Conservation (phyloP, 192 early-diverging fungal genomes). For the Globomyces pollinis-pini region DNA sequence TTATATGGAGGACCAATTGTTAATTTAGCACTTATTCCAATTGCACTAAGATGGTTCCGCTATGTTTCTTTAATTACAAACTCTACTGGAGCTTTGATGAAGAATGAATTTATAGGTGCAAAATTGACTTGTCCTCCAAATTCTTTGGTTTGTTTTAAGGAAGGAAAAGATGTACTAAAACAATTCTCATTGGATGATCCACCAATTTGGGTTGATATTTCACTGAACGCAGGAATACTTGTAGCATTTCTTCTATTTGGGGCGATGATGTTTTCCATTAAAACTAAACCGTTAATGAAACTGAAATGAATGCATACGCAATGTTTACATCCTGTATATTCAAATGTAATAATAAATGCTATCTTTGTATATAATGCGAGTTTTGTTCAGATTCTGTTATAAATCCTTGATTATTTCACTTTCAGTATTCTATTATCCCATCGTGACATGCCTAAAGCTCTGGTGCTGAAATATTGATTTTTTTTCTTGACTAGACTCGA, state of each 20-base stretch:
- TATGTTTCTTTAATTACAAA: conserved; percentile 37
- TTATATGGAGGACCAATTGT: conserved; percentile 36
- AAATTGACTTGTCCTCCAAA: conserved; percentile 17
- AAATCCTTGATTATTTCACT: background rate
- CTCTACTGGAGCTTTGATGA: conserved; percentile 29
- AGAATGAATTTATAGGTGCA: conserved; percentile 42
- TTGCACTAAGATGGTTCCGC: conserved; percentile 27
- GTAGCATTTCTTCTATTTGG: background rate
- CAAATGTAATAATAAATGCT: no score
- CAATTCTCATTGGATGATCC: background rate
- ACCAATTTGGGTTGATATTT: conserved; percentile 5
- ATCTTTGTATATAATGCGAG: background rate
- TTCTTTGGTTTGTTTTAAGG: conserved; percentile 9
- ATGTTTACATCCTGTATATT: no score
- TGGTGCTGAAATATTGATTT: background rate
- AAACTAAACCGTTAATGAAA: background rate
- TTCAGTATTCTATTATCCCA: background rate
- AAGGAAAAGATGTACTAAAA: conserved; percentile 11
- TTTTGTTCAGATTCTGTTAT: background rate
- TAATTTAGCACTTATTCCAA: conserved; percentile 23
- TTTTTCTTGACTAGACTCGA: background rate
- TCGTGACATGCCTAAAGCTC: background rate
- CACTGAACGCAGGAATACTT: background rate
- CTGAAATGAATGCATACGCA: background rate
- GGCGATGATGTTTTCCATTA: background rate